A percentile compares a stretch with the other conserved stretches of the same genome.
These are phyloP conservation scores for Lipomyces lipofer DNA, from an alignment of 805 yeast genomes.

Conservation along the genomic window DNA sequence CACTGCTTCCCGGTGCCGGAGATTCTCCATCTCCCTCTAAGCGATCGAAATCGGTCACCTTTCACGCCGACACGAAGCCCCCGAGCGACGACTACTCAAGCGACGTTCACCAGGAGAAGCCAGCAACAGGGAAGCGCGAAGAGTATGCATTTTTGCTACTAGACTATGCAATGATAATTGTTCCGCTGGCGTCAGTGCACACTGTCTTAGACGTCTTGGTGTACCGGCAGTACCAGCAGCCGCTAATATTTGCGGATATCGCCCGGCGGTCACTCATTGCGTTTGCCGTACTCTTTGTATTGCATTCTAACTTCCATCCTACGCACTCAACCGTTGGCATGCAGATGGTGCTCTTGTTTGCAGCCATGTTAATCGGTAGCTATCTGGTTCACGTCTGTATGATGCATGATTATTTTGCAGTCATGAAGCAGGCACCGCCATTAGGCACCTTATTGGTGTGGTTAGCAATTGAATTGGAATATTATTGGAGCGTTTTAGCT, in stretches of 20 bases:
- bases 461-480: constrained; percentile 44
- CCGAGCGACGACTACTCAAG: no score
- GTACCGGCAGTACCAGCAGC: constrained; percentile 41
- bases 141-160: constrained; percentile 35
- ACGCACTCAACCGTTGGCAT: constrained; percentile 23
- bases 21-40: constrained; percentile 7
- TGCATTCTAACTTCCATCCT: constrained; percentile 38
- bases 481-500: constrained; percentile 35
- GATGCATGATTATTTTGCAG: constrained; percentile 42
- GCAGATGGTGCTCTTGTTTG: constrained; percentile 32
- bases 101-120: no score
- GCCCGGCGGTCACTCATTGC: constrained; percentile 29
- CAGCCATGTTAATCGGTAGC: constrained; percentile 37
- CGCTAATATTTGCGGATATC: constrained; percentile 27
- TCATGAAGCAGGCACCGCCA: constrained; percentile 45
- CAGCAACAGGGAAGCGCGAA: constrained; percentile 23
- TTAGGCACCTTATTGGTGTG: constrained; percentile 46
- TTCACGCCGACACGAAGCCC: constrained; percentile 28
- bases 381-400: constrained; percentile 40
- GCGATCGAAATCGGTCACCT: constrained; percentile 17
- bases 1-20: constrained; percentile 2
- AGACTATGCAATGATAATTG: constrained; percentile 36
- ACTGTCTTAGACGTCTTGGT: constrained; percentile 41
- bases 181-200: constrained; percentile 42
- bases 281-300: constrained; percentile 38